Conservation (phyloP, 164 flowering plant genomes). For the Annona cherimola region DNA sequence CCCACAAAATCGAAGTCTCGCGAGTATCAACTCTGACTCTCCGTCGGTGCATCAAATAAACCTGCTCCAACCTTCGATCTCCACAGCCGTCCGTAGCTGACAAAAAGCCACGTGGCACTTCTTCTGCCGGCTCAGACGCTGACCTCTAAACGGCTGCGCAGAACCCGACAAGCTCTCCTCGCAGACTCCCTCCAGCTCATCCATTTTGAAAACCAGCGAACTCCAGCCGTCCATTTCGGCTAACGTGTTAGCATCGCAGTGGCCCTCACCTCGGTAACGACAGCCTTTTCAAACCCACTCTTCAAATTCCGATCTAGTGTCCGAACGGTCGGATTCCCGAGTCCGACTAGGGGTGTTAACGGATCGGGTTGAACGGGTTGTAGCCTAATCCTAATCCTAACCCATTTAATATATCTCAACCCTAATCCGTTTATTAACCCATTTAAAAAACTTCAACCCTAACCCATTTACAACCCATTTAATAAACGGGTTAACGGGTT, state of each 20-base stretch:
- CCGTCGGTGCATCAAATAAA: not conserved
- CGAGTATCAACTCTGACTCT: not conserved
- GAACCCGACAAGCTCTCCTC: not conserved
- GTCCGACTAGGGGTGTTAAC: too few relatives aligned
- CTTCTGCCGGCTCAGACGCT: not conserved
- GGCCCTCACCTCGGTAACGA: conserved; percentile 9
- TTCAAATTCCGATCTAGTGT: conserved; percentile 13
- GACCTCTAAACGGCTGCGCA: not conserved
- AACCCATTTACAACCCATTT: too few relatives aligned
- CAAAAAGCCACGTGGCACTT: not conserved
- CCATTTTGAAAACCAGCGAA: not conserved
- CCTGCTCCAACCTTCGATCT: not conserved
- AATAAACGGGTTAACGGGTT: too few relatives aligned
- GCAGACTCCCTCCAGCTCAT: conserved; percentile 1
- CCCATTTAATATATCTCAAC: too few relatives aligned
- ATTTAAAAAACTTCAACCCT: too few relatives aligned
- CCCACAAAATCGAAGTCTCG: too few relatives aligned
- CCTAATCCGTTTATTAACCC: too few relatives aligned
- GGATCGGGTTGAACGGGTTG: too few relatives aligned
- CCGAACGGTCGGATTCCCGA: conserved; percentile 16
- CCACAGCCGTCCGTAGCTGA: not conserved
- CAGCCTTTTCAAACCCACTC: not conserved
- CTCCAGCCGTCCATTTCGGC: too few relatives aligned
- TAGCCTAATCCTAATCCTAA: too few relatives aligned
- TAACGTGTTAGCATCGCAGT: conserved; percentile 7